Evolutionary conservation across 305 asterid species (phyloP), one percentile per base, ranked within the genome.

Genomic region (Rubia tinctorum): DNA sequence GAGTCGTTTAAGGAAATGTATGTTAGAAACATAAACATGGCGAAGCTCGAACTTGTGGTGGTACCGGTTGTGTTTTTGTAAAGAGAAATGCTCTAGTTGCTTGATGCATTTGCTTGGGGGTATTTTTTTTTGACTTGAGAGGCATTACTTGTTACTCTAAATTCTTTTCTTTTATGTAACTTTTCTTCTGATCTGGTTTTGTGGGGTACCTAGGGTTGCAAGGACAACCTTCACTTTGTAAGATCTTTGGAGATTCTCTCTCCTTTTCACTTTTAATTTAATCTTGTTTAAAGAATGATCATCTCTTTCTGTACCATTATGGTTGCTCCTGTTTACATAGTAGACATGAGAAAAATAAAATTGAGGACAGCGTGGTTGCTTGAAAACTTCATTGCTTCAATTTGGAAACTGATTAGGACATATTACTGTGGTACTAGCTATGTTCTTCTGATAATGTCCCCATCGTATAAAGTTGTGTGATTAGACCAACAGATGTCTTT

Each of bases 111-210:
- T 18, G 34, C 11, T 43, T 61, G 27, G 34, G 12, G 0, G 2
- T 23, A 9, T 27, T 22, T 59, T 58, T 58, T 60, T 59, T 59
- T 22, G 49, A 58, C 68, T 27, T 13, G 6, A 62, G 9, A 1
- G 30, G 49, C 49, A 72, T 62, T 68, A 66, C 69, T 49, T 51
- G 59, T 47, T 71, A 62, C 69, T 75, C 69, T 73, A 61, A 45
- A 73, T 45, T 80, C 47, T 63, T 64, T 76, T 44, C 79, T 82
- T 12, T 34, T 59, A 76, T 80, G 68, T 70, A 81, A 59, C 78
- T 75, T 73, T 73, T 72, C 42, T 75, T 68, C 64, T 71, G 42
- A 39, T 71, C 77, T 55, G 72, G 75, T 75, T 73, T 79, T 59
- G 25, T 51, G 34, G 34, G 34, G 34, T 30, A 30, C 1, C 34